These are phyloP conservation scores for Pseudocercospora fijiensis DNA, from an alignment of 2,329 filamentous ascomycete species.

Conservation along the genomic window DNA sequence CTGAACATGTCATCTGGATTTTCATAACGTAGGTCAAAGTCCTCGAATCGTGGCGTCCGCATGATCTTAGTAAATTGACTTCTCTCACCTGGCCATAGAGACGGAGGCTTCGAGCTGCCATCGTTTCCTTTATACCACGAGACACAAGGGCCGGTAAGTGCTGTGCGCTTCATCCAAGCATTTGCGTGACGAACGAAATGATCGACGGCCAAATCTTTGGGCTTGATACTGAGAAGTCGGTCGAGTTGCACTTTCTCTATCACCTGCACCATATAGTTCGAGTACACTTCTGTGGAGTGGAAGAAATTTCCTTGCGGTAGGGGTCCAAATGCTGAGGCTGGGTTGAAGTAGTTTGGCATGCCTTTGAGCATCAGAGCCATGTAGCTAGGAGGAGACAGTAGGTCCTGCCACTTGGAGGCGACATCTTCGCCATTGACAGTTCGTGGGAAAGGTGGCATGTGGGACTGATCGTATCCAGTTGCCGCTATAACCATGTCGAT, in stretches of 20 bases:
- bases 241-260: conserved; percentile 28
- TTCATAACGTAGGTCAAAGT: conserved; percentile 24
- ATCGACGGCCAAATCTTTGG: conserved; percentile 25
- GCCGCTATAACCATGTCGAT: conserved; percentile 28
- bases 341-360: conserved; percentile 30
- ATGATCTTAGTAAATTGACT: conserved; percentile 24
- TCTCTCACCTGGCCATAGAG: conserved; percentile 26
- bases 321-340: conserved; percentile 25
- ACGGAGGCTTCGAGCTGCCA: conserved; percentile 18
- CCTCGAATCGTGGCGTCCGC: conserved; percentile 24
- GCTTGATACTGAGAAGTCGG: conserved; percentile 22
- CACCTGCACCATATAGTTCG: conserved; percentile 26
- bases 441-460: conserved; percentile 24
- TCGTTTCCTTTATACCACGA: conserved; percentile 29
- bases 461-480: conserved; percentile 27
- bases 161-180: conserved; percentile 25
- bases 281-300: conserved; percentile 23
- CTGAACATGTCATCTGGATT: conserved; percentile 20
- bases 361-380: conserved; percentile 26
- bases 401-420: conserved; percentile 11
- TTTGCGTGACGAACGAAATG: conserved; percentile 27
- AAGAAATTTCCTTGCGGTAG: conserved; percentile 27
- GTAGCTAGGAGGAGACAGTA: conserved; percentile 19
- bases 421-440: conserved; percentile 23
- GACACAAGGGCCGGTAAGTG: conserved; percentile 25